A percentile compares a stretch with the other conserved stretches of the same genome.
These are phyloP conservation scores for Neonothopanus nambi DNA, from an alignment of 1,284 basidiomycete genomes.

Conservation along the genomic window DNA sequence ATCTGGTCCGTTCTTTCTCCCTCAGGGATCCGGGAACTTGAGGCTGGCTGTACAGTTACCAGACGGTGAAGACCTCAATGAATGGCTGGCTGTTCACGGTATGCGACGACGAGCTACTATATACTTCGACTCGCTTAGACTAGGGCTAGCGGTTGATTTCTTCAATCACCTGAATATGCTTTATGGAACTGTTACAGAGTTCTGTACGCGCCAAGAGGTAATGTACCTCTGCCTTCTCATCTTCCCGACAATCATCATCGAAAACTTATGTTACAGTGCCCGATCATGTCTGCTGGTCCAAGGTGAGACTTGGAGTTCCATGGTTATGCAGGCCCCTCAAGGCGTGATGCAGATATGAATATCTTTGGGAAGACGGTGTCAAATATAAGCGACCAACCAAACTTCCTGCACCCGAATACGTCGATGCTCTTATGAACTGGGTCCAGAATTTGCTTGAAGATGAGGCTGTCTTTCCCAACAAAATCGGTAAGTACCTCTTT, in stretches of 20 bases:
- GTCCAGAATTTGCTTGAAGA: conserved; percentile 93
- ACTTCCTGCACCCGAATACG: conserved; percentile 93
- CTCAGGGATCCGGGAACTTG: conserved; percentile 89
- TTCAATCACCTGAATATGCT: conserved; percentile 97
- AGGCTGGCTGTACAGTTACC: conserved; percentile 88
- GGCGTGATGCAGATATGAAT: conserved; percentile 75
- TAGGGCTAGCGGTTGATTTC: conserved; percentile 77
- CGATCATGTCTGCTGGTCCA: conserved; percentile 98
- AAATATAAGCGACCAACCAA: conserved; percentile 94
- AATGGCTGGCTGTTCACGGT: conserved; percentile 98
- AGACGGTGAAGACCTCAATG: conserved; percentile 92
- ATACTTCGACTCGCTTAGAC: not conserved
- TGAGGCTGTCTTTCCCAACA: conserved; percentile 91
- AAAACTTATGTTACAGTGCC: conserved; percentile 61
- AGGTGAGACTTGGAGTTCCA: conserved; percentile 53
- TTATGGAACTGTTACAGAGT: conserved; percentile 95
- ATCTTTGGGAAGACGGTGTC: conserved; percentile 96
- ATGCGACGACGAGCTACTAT: conserved; percentile 28
- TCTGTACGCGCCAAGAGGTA: conserved; percentile 92
- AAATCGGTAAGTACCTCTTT: conserved; percentile 66
- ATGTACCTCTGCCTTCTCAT: conserved; percentile 17
- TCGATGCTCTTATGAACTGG: conserved; percentile 99
- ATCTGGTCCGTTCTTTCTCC: not conserved
- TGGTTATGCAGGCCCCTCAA: not conserved
- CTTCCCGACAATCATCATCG: conserved; percentile 1